phyloP scores from a whole-genome alignment of 2,329 filamentous ascomycete species.

The Lasiodiplodia theobromae region DNA sequence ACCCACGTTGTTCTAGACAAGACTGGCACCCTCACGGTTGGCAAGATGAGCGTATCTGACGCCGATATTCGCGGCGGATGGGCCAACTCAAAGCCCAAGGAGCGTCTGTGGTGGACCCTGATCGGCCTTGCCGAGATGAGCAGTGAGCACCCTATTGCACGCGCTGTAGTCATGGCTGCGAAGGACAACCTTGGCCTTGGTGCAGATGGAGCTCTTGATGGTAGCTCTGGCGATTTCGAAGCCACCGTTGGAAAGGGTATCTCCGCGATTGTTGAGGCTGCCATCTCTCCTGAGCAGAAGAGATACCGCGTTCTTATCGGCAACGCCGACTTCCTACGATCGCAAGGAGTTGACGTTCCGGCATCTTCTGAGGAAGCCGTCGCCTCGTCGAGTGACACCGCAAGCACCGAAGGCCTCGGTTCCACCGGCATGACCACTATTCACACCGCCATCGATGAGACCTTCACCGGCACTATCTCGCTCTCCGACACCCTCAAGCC shows the following conservation, averaged over 20 bases:
- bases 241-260: slow-evolving; percentile 86
- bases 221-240: slow-evolving; percentile 84
- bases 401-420: slow-evolving; percentile 42
- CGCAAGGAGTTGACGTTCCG: slow-evolving; percentile 72
- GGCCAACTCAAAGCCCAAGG: slow-evolving; percentile 71
- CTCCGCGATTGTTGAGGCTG: slow-evolving; percentile 80
- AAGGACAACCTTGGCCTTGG: slow-evolving; percentile 77
- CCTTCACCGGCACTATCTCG: slow-evolving; percentile 81
- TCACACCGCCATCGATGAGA: slow-evolving; percentile 84
- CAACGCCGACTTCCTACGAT: slow-evolving; percentile 78
- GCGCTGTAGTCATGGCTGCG: slow-evolving; percentile 78
- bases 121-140: slow-evolving; percentile 95
- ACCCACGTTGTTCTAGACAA: slow-evolving; percentile 94
- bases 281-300: slow-evolving; percentile 68
- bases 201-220: slow-evolving; percentile 77
- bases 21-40: slow-evolving; percentile 92
- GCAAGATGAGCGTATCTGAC: slow-evolving; percentile 91
- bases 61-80: slow-evolving; percentile 72
- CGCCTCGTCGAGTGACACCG: slow-evolving; percentile 28
- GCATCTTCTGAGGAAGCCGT: slow-evolving; percentile 40
- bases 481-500: slow-evolving; percentile 92
- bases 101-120: slow-evolving; percentile 91
- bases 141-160: slow-evolving; percentile 95
- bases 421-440: slow-evolving; percentile 83
- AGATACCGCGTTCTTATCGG: slow-evolving; percentile 84